These are phyloP conservation scores for Tolypocladium guangdongense DNA, from an alignment of 2,329 filamentous ascomycete species.

Conservation along the genomic window DNA sequence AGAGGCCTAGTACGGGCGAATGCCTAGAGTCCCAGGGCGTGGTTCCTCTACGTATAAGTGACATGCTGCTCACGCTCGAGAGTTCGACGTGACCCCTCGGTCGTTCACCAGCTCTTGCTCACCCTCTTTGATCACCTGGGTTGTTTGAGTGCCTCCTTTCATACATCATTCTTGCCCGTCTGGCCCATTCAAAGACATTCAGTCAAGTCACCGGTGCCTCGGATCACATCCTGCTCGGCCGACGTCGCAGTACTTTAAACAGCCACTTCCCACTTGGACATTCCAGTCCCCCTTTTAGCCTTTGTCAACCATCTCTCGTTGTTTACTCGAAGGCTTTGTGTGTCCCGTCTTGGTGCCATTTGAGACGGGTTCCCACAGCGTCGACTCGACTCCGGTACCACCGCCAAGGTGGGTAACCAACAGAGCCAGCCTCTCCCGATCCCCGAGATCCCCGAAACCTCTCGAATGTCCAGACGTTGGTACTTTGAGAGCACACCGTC, in stretches of 20 bases:
- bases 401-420: conserved; percentile 10
- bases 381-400: not conserved
- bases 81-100: conserved; percentile 3
- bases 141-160: conserved; percentile 1
- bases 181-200: not conserved
- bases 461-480: conserved; percentile 23
- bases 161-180: not conserved
- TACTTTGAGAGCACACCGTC: conserved; percentile 24
- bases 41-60: not conserved
- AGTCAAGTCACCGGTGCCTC: not conserved
- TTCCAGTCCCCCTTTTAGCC: not conserved
- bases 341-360: conserved; percentile 1
- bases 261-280: not conserved
- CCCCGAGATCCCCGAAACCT: conserved; percentile 1
- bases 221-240: not conserved
- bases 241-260: not conserved
- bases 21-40: too few species aligned
- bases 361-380: conserved; percentile 1
- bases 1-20: not conserved
- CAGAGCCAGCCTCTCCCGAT: conserved; percentile 3
- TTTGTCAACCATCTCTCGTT: not conserved
- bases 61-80: not conserved
- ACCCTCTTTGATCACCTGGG: conserved; percentile 2
- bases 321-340: not conserved
- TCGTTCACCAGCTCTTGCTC: not conserved